Conservation (phyloP, 148 eudicot species). For the Agrostemma githago region DNA sequence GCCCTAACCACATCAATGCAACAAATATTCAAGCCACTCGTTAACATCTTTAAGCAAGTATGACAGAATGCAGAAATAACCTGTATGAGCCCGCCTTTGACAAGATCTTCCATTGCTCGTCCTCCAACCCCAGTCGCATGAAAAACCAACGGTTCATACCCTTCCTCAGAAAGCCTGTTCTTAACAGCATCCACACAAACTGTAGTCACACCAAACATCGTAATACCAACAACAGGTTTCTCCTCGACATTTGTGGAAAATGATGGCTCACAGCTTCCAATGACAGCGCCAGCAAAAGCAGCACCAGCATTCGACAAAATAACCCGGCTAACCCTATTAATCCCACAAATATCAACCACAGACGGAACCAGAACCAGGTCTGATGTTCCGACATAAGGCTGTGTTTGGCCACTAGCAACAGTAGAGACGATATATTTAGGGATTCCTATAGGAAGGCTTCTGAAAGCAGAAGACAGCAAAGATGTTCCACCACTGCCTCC, state of each 20-base stretch:
- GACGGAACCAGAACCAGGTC: constrained; percentile 86
- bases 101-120: constrained; percentile 94
- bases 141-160: constrained; percentile 85
- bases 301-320: constrained; percentile 89
- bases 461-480: constrained; percentile 68
- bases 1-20: constrained; percentile 42
- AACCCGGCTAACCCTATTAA: constrained; percentile 65
- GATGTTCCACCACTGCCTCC: constrained; percentile 99
- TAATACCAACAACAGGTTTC: constrained; percentile 73
- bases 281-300: constrained; percentile 91
- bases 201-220: constrained; percentile 98
- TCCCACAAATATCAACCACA: constrained; percentile 97
- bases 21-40: background rate
- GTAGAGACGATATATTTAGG: constrained; percentile 90
- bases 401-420: constrained; percentile 90
- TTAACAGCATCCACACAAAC: constrained; percentile 80
- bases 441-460: constrained; percentile 68
- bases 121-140: constrained; percentile 99
- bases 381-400: constrained; percentile 82
- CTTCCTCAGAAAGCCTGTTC: constrained; percentile 68
- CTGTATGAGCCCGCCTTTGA: constrained; percentile 85
- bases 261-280: constrained; percentile 42
- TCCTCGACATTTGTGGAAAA: constrained; percentile 26
- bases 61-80: constrained; percentile 26
- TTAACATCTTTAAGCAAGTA: background rate